Conservation (phyloP, 768 basidiomycete species). For the Amanita inopinata region DNA sequence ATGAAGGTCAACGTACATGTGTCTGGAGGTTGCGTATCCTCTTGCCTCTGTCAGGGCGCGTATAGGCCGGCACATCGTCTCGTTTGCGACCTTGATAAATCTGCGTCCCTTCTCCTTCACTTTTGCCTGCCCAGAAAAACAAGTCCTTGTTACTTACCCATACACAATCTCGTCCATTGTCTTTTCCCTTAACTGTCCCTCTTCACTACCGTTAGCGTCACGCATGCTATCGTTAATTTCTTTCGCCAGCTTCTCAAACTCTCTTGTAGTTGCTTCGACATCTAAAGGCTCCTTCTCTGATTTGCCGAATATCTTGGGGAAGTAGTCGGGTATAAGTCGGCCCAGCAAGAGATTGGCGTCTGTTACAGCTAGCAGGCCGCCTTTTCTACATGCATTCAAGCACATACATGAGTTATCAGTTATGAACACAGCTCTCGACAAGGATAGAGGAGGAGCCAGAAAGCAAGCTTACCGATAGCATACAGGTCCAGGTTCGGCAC, state of each 20-base stretch:
- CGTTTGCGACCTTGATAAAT: slow-evolving; percentile 93
- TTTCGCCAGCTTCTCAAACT: slow-evolving; percentile 58
- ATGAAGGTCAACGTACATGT: slow-evolving; percentile 32
- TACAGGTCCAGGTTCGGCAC: slow-evolving; percentile 87
- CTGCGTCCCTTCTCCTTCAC: slow-evolving; percentile 26
- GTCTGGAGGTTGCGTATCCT: slow-evolving; percentile 74
- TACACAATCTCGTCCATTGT: slow-evolving; percentile 80
- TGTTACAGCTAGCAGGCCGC: slow-evolving; percentile 84
- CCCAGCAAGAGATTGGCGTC: slow-evolving; percentile 91
- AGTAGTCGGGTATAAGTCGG: slow-evolving; percentile 80
- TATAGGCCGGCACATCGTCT: slow-evolving; percentile 93
- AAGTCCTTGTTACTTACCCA: slow-evolving; percentile 41
- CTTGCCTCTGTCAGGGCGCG: slow-evolving; percentile 84
- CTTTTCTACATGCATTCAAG: slow-evolving; percentile 54
- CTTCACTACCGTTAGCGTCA: slow-evolving; percentile 55
- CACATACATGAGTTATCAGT: too few relatives aligned
- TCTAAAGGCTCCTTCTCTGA: slow-evolving; percentile 82
- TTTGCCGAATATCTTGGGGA: slow-evolving; percentile 92
- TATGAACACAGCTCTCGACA: too few relatives aligned
- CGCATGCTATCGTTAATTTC: slow-evolving; percentile 60
- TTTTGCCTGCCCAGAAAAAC: neutral
- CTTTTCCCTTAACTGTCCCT: slow-evolving; percentile 39
- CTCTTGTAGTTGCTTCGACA: slow-evolving; percentile 50
- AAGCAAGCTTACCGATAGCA: slow-evolving; percentile 64
- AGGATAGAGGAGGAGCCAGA: too few relatives aligned